Evolutionary conservation across 352 stramenopile species (phyloP).

Genomic region (Pythium utonaiense): DNA sequence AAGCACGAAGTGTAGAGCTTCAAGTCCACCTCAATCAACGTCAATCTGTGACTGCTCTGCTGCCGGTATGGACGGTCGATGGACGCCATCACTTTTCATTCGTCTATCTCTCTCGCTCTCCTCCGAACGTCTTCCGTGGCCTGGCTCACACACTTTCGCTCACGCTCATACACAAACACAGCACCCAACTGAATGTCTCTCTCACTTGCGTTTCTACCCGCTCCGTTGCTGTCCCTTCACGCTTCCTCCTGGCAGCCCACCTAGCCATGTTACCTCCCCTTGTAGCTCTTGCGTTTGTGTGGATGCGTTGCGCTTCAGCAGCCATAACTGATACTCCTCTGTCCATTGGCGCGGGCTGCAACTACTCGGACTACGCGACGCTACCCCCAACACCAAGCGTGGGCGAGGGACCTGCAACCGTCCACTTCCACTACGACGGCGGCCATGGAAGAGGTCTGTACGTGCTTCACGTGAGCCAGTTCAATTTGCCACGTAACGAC

Average conservation of each 20-base stretch:
- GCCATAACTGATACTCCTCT: constrained; percentile 9
- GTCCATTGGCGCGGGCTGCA: constrained; percentile 40
- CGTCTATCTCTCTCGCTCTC: not conserved
- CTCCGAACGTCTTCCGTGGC: not conserved
- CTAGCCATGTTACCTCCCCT: not conserved
- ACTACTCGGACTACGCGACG: constrained; percentile 48
- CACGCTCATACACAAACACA: not conserved
- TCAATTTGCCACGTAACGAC: constrained; percentile 50
- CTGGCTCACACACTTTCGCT: not conserved
- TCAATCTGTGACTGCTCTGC: not conserved
- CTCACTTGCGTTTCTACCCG: constrained; percentile 5
- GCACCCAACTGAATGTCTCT: constrained; percentile 1
- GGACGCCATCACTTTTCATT: not conserved
- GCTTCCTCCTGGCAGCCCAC: too few species aligned
- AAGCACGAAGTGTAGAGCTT: constrained; percentile 69
- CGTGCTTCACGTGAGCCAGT: constrained; percentile 53
- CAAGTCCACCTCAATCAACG: not conserved
- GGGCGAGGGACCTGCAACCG: constrained; percentile 25
- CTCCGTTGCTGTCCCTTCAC: constrained; percentile 1
- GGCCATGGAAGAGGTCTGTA: constrained; percentile 53
- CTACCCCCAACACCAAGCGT: constrained; percentile 17
- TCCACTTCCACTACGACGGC: constrained; percentile 40
- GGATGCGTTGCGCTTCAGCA: not conserved
- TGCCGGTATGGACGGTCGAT: not conserved
- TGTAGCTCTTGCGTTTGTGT: not conserved